phyloP scores from a whole-genome alignment of 176 grass and related monocot species.

The Dendrocalamus sinicus region DNA sequence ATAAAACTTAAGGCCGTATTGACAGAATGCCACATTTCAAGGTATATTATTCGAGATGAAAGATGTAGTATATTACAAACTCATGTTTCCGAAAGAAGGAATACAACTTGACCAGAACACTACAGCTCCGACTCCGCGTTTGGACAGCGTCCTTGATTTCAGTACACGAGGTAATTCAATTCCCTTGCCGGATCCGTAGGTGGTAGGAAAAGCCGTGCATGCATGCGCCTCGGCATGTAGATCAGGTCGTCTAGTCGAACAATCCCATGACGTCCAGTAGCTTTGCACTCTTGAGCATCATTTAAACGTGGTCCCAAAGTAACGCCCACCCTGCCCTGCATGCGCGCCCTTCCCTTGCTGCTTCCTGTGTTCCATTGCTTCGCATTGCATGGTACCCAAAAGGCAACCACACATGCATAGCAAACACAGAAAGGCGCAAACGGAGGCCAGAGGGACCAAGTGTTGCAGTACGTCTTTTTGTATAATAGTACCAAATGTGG shows the following conservation, averaged over 20 bases:
- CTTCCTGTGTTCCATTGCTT: not conserved
- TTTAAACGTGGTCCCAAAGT: slow-evolving; percentile 43
- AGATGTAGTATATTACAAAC: not conserved
- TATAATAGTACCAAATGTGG: slow-evolving; percentile 3
- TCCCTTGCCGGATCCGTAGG: slow-evolving; percentile 24
- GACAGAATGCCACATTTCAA: not conserved
- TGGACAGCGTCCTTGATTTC: slow-evolving; percentile 40
- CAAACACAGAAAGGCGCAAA: not conserved
- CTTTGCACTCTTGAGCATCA: slow-evolving; percentile 21
- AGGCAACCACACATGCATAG: slow-evolving; percentile 9
- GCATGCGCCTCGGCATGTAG: slow-evolving; percentile 2
- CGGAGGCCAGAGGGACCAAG: not conserved
- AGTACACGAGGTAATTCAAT: slow-evolving; percentile 44
- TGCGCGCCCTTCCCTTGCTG: not conserved
- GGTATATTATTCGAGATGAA: not conserved
- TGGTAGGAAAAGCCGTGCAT: slow-evolving; percentile 26
- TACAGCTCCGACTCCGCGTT: not conserved
- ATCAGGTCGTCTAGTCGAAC: slow-evolving; percentile 12
- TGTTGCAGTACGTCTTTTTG: not conserved
- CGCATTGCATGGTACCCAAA: not conserved
- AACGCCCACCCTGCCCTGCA: not conserved
- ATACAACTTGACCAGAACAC: not conserved
- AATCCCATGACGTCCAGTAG: slow-evolving; percentile 14
- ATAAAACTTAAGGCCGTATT: not conserved
- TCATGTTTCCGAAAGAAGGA: not conserved